phyloP scores from a whole-genome alignment of 768 basidiomycete genomes.

The Asterophora lycoperdoides region DNA sequence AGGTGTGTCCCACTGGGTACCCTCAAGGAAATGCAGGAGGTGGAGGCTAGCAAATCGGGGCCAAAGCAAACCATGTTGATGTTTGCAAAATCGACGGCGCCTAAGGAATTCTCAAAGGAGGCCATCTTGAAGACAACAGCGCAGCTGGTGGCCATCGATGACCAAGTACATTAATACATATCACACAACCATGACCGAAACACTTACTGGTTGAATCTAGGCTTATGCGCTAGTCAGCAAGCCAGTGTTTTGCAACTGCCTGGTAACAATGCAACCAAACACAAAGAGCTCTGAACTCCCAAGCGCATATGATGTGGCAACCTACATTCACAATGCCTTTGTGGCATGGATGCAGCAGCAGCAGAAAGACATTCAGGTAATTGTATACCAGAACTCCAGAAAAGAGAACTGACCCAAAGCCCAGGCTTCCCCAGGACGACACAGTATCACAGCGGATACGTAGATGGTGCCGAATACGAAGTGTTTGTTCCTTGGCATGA shows the following conservation, averaged over 20 bases:
- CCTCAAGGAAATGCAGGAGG: slow-evolving; percentile 3
- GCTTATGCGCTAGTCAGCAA: slow-evolving; percentile 9
- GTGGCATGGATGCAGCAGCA: slow-evolving; percentile 2
- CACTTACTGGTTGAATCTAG: too few species aligned
- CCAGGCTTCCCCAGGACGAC: too few species aligned
- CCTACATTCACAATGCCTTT: slow-evolving; percentile 18
- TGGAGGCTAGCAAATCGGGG: background rate
- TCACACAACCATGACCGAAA: too few species aligned
- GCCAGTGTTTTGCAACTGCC: too few species aligned
- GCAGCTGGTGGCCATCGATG: slow-evolving; percentile 11
- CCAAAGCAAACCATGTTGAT: background rate
- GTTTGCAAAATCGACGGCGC: background rate
- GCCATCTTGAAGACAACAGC: slow-evolving; percentile 12
- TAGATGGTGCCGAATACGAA: too few species aligned
- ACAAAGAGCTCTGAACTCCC: slow-evolving; percentile 7
- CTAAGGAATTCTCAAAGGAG: too few species aligned
- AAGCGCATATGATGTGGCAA: slow-evolving; percentile 10
- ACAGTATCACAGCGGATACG: too few species aligned
- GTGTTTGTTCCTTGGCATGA: too few species aligned
- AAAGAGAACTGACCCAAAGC: too few species aligned
- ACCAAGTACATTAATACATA: slow-evolving; percentile 11
- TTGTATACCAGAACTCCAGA: too few species aligned
- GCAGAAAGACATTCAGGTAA: slow-evolving; percentile 9
- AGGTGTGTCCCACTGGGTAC: background rate
- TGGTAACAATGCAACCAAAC: slow-evolving; percentile 9